Percentiles rank a stretch among this genome's conserved stretches.
Evolutionary conservation across 1,284 basidiomycete genomes (phyloP).

Genomic region (Athelia sp.): DNA sequence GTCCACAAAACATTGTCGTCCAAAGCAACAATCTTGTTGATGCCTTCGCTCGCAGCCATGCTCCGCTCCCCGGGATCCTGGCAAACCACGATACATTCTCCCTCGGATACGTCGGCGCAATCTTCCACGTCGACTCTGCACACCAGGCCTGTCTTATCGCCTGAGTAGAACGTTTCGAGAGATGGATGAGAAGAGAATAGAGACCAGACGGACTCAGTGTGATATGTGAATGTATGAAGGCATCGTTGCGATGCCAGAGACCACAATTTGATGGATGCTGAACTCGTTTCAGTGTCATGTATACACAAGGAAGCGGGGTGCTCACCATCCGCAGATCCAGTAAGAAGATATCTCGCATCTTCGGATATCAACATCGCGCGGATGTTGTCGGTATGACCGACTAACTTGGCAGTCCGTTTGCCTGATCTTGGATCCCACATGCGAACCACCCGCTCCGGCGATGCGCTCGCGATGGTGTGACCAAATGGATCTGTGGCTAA

Average conservation of each 20-base stretch:
- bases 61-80: constrained; percentile 50
- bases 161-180: constrained; percentile 93
- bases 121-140: constrained; percentile 89
- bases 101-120: constrained; percentile 77
- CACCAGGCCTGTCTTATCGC: constrained; percentile 86
- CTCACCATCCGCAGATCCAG: constrained; percentile 84
- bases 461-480: constrained; percentile 80
- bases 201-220: constrained; percentile 94
- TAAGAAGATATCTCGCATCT: constrained; percentile 85
- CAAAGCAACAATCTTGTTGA: constrained; percentile 81
- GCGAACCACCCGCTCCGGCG: constrained; percentile 85
- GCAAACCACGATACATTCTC: constrained; percentile 84
- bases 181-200: constrained; percentile 84
- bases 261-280: constrained; percentile 88
- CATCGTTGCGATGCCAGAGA: constrained; percentile 85
- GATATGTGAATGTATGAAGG: constrained; percentile 94
- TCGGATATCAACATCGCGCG: constrained; percentile 85
- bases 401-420: constrained; percentile 69
- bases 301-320: not conserved
- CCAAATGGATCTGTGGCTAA: constrained; percentile 78
- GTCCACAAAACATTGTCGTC: constrained; percentile 92
- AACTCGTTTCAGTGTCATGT: not conserved
- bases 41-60: constrained; percentile 51
- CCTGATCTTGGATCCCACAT: constrained; percentile 91
- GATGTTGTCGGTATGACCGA: constrained; percentile 97